Evolutionary conservation across 2,329 filamentous ascomycete species (phyloP).

Genomic region (Penicillium sp.): DNA sequence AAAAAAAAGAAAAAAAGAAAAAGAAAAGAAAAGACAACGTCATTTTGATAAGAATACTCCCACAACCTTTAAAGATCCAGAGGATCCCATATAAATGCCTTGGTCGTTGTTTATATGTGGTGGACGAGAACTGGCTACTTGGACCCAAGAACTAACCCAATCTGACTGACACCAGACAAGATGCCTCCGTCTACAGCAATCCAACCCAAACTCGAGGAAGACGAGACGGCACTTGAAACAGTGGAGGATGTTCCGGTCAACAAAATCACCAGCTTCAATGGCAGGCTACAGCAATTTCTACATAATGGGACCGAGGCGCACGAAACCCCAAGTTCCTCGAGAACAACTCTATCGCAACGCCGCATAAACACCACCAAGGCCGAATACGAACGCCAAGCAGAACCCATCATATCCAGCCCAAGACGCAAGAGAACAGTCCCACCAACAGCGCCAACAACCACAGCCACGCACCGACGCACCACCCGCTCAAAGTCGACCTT

Average conservation of each 20-base stretch:
- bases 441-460: constrained; percentile 1
- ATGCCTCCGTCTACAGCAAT: constrained; percentile 1
- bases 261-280: constrained; percentile 36
- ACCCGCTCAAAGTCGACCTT: constrained; percentile 9
- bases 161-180: constrained; percentile 3
- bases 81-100: neutral
- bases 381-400: neutral
- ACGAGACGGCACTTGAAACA: neutral
- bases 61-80: neutral
- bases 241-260: constrained; percentile 32
- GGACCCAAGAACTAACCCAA: neutral
- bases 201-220: constrained; percentile 11
- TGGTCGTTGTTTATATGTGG: neutral
- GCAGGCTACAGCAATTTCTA: constrained; percentile 34
- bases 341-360: constrained; percentile 1
- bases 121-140: neutral
- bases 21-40: too few relatives aligned
- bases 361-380: neutral
- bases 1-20: neutral
- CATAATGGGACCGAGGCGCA: constrained; percentile 16
- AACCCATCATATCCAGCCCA: constrained; percentile 2
- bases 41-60: neutral
- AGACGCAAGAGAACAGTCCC: constrained; percentile 15
- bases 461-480: constrained; percentile 18
- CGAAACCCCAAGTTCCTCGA: neutral